These are phyloP conservation scores for Thermothielavioides terrestris DNA, from an alignment of 495 filamentous ascomycete genomes.

Conservation along the genomic window DNA sequence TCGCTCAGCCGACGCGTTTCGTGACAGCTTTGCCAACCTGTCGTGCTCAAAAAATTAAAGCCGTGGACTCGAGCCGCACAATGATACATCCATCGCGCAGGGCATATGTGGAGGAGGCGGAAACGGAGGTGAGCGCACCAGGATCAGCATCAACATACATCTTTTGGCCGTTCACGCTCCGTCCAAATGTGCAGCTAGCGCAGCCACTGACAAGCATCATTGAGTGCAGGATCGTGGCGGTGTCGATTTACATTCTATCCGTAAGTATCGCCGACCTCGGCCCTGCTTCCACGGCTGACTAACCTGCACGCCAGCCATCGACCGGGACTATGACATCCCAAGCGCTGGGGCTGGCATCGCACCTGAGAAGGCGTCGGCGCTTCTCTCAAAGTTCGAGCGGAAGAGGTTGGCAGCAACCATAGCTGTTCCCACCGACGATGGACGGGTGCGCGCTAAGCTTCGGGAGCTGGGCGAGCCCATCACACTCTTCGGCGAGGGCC, in stretches of 20 bases:
- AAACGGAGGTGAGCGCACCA: slow-evolving; percentile 54
- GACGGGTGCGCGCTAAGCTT: slow-evolving; percentile 66
- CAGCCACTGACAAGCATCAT: slow-evolving; percentile 23
- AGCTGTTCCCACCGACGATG: slow-evolving; percentile 93
- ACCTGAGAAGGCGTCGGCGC: slow-evolving; percentile 80
- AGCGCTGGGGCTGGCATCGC: slow-evolving; percentile 63
- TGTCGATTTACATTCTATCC: slow-evolving; percentile 71
- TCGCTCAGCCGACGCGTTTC: no score
- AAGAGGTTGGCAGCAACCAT: slow-evolving; percentile 83
- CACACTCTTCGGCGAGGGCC: slow-evolving; percentile 91
- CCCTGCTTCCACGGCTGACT: background rate
- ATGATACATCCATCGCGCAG: slow-evolving; percentile 86
- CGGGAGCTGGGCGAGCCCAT: slow-evolving; percentile 85
- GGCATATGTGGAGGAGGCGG: slow-evolving; percentile 89
- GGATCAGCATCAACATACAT: slow-evolving; percentile 3
- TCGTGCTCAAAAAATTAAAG: no score
- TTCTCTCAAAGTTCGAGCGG: slow-evolving; percentile 81
- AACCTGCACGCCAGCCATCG: slow-evolving; percentile 49
- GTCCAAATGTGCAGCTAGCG: slow-evolving; percentile 23
- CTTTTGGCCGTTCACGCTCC: no score
- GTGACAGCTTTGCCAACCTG: no score
- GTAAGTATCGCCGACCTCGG: slow-evolving; percentile 40
- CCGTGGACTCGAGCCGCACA: slow-evolving; percentile 5
- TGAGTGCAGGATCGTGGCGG: slow-evolving; percentile 50
- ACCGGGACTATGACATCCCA: slow-evolving; percentile 79